phyloP scores from a whole-genome alignment of 2,329 filamentous ascomycete genomes.

The Volutella citrinella region DNA sequence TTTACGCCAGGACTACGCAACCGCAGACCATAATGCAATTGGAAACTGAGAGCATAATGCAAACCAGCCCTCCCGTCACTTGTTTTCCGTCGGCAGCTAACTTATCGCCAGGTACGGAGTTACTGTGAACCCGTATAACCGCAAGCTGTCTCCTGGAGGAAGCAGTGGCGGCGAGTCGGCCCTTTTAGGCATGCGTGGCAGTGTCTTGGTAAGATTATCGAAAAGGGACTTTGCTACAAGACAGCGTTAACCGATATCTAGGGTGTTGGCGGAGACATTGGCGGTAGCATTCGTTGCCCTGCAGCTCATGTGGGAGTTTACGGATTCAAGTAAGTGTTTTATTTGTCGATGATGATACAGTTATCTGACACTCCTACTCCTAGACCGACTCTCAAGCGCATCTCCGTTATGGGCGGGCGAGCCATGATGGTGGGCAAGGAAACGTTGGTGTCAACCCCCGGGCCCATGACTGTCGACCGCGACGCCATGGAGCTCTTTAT shows the following conservation, averaged over 20 bases:
- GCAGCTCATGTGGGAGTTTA: constrained; percentile 34
- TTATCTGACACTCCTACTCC: no score
- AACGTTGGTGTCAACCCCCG: constrained; percentile 29
- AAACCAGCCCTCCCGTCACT: no score
- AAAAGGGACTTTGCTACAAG: accelerated
- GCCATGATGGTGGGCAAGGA: constrained; percentile 33
- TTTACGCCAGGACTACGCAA: constrained; percentile 65
- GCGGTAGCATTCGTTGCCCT: constrained; percentile 37
- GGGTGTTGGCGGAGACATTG: constrained; percentile 42
- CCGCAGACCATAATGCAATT: constrained; percentile 55
- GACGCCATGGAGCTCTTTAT: constrained; percentile 34
- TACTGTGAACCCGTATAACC: constrained; percentile 62
- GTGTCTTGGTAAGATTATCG: constrained; percentile 28
- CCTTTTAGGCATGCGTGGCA: constrained; percentile 38
- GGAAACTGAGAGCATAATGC: constrained; percentile 62
- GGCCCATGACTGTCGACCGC: constrained; percentile 33
- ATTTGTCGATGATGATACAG: not conserved
- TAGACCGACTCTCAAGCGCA: constrained; percentile 31
- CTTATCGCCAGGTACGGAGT: no score
- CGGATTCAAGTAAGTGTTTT: constrained; percentile 28
- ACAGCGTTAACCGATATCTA: constrained; percentile 2
- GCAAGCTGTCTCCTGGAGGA: constrained; percentile 59
- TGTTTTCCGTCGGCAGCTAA: no score
- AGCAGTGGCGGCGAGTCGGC: constrained; percentile 57
- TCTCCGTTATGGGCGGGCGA: constrained; percentile 25